Conservation (phyloP, 1,139 yeast species). For the Saccharomyces hybrid region DNA sequence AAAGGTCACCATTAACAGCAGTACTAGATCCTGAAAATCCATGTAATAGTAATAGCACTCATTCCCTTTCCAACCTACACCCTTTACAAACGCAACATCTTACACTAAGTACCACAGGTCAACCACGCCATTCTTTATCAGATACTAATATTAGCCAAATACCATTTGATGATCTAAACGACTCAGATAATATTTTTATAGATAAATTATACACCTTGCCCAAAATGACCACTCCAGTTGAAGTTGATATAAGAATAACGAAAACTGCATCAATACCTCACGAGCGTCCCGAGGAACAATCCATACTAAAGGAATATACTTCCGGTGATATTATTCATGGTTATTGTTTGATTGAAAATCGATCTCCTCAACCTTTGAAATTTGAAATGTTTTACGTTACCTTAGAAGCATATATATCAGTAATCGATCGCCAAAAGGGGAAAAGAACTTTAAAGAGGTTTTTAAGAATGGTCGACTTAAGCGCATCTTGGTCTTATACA, state of each 20-base stretch:
- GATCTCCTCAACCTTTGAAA: slow-evolving; percentile 36
- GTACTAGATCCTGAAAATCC: not conserved
- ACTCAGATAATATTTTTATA: slow-evolving; percentile 28
- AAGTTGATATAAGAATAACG: slow-evolving; percentile 34
- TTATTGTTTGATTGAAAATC: slow-evolving; percentile 41
- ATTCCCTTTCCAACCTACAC: slow-evolving; percentile 11
- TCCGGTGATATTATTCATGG: slow-evolving; percentile 55
- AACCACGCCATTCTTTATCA: not conserved
- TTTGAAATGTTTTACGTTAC: slow-evolving; percentile 55
- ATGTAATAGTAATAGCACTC: not conserved
- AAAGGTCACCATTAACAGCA: not conserved
- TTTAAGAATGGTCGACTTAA: slow-evolving; percentile 37
- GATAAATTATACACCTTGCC: slow-evolving; percentile 34
- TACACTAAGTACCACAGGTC: slow-evolving; percentile 6
- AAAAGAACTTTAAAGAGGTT: slow-evolving; percentile 33
- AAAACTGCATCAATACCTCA: slow-evolving; percentile 32
- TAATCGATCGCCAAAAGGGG: slow-evolving; percentile 27
- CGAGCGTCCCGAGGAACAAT: slow-evolving; percentile 29
- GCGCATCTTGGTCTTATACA: slow-evolving; percentile 38
- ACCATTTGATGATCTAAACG: slow-evolving; percentile 22
- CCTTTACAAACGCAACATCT: slow-evolving; percentile 21
- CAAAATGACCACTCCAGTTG: slow-evolving; percentile 27
- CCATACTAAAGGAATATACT: slow-evolving; percentile 40
- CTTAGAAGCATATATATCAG: slow-evolving; percentile 42
- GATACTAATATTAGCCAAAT: slow-evolving; percentile 4